Conservation (phyloP, 2,329 filamentous ascomycete species). For the Sarocladium kiliense region DNA sequence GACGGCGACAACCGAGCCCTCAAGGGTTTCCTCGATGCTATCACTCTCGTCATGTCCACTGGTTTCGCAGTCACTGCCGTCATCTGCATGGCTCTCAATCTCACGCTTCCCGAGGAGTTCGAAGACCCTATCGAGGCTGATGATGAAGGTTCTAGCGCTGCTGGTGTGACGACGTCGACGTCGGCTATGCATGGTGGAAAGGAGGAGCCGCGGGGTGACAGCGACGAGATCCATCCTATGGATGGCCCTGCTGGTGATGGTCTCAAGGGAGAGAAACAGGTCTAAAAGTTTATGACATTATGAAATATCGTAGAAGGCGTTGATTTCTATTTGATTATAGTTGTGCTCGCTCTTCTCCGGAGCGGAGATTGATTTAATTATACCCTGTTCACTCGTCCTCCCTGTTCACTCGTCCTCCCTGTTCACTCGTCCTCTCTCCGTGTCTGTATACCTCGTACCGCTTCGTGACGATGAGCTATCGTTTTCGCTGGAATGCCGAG, state of each 20-base stretch:
- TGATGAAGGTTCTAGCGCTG: neutral
- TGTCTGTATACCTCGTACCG: too few species aligned
- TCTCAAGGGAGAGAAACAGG: slow-evolving; percentile 12
- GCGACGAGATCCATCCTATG: slow-evolving; percentile 10
- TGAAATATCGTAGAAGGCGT: neutral
- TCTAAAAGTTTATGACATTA: slow-evolving; percentile 5
- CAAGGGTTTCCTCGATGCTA: slow-evolving; percentile 69
- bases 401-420: too few species aligned
- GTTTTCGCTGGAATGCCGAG: too few species aligned
- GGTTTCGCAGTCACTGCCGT: slow-evolving; percentile 73
- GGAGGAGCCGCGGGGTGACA: slow-evolving; percentile 1
- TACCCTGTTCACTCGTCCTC: too few species aligned
- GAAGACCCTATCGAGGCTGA: slow-evolving; percentile 46
- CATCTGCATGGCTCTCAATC: slow-evolving; percentile 67
- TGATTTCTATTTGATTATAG: too few species aligned
- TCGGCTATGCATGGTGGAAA: neutral
- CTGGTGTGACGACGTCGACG: neutral
- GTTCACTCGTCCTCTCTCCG: too few species aligned
- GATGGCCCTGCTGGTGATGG: slow-evolving; percentile 4
- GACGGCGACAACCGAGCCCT: slow-evolving; percentile 61
- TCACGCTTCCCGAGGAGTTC: slow-evolving; percentile 68
- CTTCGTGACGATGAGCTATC: too few species aligned
- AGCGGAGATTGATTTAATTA: too few species aligned
- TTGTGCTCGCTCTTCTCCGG: too few species aligned
- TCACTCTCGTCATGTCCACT: slow-evolving; percentile 67